Conservation (phyloP, 257 asterid genomes). For the Solanum lycopersicoides region DNA sequence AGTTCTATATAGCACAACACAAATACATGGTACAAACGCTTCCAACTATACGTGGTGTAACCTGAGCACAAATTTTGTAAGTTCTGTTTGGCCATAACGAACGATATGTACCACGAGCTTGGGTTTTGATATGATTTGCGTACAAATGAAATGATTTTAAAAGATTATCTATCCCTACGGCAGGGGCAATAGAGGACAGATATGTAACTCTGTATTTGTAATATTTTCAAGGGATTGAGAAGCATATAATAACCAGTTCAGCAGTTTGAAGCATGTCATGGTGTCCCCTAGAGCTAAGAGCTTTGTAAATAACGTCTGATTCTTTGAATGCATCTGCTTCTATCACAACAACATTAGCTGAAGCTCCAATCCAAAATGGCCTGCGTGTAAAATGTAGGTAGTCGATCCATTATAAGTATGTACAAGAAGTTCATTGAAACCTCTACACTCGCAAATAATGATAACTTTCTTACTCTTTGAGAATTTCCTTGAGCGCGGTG, state of each 20-base stretch:
- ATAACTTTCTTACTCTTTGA: constrained; percentile 8
- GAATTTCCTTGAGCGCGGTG: constrained; percentile 14
- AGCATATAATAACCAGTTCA: constrained; percentile 54
- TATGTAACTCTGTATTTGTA: neutral
- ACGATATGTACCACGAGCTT: neutral
- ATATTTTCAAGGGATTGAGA: neutral
- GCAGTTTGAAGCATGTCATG: constrained; percentile 93
- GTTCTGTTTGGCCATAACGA: neutral
- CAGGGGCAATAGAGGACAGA: neutral
- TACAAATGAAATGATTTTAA: neutral
- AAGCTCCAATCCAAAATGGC: constrained; percentile 79
- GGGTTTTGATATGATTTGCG: neutral
- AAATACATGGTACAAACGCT: neutral
- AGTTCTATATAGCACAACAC: neutral
- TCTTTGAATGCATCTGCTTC: constrained; percentile 99
- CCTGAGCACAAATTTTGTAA: neutral
- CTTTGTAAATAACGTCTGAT: constrained; percentile 84
- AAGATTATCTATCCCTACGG: neutral
- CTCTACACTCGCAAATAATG: neutral
- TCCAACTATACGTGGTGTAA: neutral
- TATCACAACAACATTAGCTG: constrained; percentile 62
- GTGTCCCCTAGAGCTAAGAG: constrained; percentile 91
- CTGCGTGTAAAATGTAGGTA: constrained; percentile 20
- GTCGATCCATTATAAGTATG: neutral
- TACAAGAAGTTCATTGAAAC: neutral